phyloP scores from a whole-genome alignment of 169 alveolate species.

The Cryptosporidium bovis region DNA sequence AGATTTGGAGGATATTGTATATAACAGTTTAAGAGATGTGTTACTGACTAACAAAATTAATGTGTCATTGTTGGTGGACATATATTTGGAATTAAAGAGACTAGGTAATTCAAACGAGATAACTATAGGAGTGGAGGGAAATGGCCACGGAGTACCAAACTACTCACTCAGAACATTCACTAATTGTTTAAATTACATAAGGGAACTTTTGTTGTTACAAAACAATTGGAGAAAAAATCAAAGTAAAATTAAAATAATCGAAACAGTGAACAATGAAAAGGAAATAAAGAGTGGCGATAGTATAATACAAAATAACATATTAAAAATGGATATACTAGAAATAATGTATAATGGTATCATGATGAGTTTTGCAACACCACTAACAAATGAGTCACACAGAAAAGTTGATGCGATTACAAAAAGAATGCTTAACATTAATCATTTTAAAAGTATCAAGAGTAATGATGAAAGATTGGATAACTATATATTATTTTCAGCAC shows the following conservation, averaged over 20 bases:
- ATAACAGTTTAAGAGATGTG: slow-evolving; percentile 63
- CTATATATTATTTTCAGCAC: background rate
- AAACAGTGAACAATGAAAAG: background rate
- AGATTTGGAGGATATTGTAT: slow-evolving; percentile 70
- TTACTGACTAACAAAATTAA: slow-evolving; percentile 47
- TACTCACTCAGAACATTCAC: slow-evolving; percentile 75
- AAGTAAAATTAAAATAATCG: background rate
- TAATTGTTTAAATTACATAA: slow-evolving; percentile 29
- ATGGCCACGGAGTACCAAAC: slow-evolving; percentile 70
- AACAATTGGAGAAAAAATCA: slow-evolving; percentile 37
- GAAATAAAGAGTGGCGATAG: slow-evolving; percentile 6
- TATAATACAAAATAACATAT: slow-evolving; percentile 23
- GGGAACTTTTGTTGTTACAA: slow-evolving; percentile 10
- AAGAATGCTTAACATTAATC: slow-evolving; percentile 6
- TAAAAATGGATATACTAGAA: slow-evolving; percentile 1
- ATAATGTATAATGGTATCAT: slow-evolving; percentile 76
- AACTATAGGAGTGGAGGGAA: slow-evolving; percentile 63
- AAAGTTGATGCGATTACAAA: slow-evolving; percentile 15
- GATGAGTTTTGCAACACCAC: slow-evolving; percentile 81
- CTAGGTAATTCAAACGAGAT: slow-evolving; percentile 24
- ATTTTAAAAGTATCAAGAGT: background rate
- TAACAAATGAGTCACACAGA: slow-evolving; percentile 33
- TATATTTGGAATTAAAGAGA: slow-evolving; percentile 28
- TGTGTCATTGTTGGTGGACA: slow-evolving; percentile 12
- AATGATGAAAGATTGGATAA: background rate